These are phyloP conservation scores for Fusarium devonianum DNA, from an alignment of 2,329 filamentous ascomycete genomes.

Conservation along the genomic window DNA sequence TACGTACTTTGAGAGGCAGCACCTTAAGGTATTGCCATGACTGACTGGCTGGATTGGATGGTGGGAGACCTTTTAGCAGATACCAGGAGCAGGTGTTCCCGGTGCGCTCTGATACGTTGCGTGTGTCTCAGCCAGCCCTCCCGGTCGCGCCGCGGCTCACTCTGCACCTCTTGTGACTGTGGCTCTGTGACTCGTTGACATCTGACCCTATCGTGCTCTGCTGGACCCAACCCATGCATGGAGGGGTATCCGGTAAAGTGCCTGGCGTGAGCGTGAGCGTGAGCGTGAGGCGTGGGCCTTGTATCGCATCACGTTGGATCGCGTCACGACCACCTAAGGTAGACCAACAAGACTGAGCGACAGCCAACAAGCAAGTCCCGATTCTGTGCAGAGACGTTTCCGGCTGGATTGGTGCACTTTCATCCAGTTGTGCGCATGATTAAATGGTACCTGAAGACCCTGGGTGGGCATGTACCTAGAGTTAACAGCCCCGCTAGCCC, in stretches of 20 bases:
- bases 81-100: too few species aligned
- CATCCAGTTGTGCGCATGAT: slow-evolving; percentile 19
- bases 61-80: too few species aligned
- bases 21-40: too few species aligned
- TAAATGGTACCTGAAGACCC: slow-evolving; percentile 12
- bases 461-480: slow-evolving; percentile 10
- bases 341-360: slow-evolving; percentile 1
- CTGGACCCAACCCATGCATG: slow-evolving; percentile 13
- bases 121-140: slow-evolving; percentile 28
- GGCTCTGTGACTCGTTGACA: slow-evolving; percentile 34
- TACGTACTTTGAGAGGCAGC: too few species aligned
- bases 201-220: slow-evolving; percentile 31
- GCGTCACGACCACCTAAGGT: slow-evolving; percentile 6
- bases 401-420: too few species aligned
- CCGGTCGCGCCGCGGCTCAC: slow-evolving; percentile 25
- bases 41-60: too few species aligned
- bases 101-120: too few species aligned
- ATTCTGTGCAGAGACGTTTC: too few species aligned
- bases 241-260: slow-evolving; percentile 13
- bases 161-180: slow-evolving; percentile 34
- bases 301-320: slow-evolving; percentile 24
- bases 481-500: slow-evolving; percentile 32
- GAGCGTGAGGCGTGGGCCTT: slow-evolving; percentile 8
- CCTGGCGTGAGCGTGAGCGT: slow-evolving; percentile 10
- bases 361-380: not conserved